Base-by-base conservation (phyloP, 2,329 filamentous ascomycete species). In the Penicillium crustosum region DNA sequence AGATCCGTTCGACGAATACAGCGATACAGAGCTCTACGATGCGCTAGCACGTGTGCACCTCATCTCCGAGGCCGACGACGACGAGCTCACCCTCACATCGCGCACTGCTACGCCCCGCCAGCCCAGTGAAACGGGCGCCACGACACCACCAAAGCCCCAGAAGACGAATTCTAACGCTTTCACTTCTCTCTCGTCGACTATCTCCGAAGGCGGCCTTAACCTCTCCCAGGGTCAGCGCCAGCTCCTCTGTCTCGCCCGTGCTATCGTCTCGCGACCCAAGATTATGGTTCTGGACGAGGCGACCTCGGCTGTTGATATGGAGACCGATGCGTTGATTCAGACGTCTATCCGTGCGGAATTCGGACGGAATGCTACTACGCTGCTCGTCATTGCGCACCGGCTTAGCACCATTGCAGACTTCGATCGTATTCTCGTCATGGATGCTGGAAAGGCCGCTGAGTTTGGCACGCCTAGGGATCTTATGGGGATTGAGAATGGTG, bases 251-350 rank as follows among this genome's bases (percentile, higher is more conserved):
- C 66, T 73, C 1, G 67, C 71, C 0, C 69, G 71, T 17, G 68
- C 69, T 43, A 90, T 92, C 66, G 85, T 91, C 25, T 81, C 85
- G 0, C 82, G 87, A 0, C 89, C 89, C 5, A 89, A 89, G 70
- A 86, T 93, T 66, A 89, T 93, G 83, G 86, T 93, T 1, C 82
- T 93, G 1, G 90, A 93, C 69, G 90, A 93, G 76, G 89, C 90
- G 0, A 93, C 90, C 0, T 88, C 85, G 4, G 88, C 89, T 0
- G 89, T 93, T 4, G 89, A 93, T 72, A 90, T 90, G 86, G 79
- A 82, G 41, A 92, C 89, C 0, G 89, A 93, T 70, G 78, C 82
- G 2, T 81, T 90, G 27, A 92, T 92, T 67, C 89, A 92, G 76
- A 82, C 86, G 12, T 86, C 82, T 50, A 91, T 93, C 66, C 82